Evolutionary conservation across 2,329 filamentous ascomycete genomes (phyloP), one percentile per base, ranked within the genome.

Genomic region (Sarocladium brachiariae): DNA sequence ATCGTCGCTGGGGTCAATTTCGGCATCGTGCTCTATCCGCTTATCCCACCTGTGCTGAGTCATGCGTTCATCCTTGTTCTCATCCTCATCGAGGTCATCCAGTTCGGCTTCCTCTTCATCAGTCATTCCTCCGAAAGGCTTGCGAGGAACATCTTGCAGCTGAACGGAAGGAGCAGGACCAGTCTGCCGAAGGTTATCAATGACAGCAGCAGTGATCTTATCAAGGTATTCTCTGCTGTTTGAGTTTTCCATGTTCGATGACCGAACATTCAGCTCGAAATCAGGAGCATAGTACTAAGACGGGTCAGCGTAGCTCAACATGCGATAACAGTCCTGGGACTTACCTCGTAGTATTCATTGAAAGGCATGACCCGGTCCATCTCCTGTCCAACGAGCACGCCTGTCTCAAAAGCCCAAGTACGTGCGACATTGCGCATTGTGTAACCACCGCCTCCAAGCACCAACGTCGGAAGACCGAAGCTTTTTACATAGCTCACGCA

Each of bases 401-500:
- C 92, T 1, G 93, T 99, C 70, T 99, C 93, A 65, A 92, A 95
- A 6, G 91, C 91, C 93, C 93, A 99, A 4, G 92, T 93, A 47
- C 93, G 87, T 16, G 93, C 92, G 10, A 99, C 93, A 58, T 99
- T 99, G 55, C 93, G 86, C 68, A 95, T 95, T 1, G 93, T 99
- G 70, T 99, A 99, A 45, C 93, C 93, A 56, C 93, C 93, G 14
- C 93, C 93, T 27, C 93, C 93, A 16, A 99, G 82, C 18, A 99
- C 86, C n/a, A 99, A 78, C 2, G 95, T 84, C 0, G 93, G 93
- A 9, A 93, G 75, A 25, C 82, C 79, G 65, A 92, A 91, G 55
- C 80, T 84, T 70, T 96, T 96, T 58, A 95, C 89, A 59, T 86
- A 97, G 57, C 85, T 86, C 58, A 97, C 89, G 65, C 93, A 99